phyloP scores from a whole-genome alignment of 2,329 filamentous ascomycete species.

The Aspergillus flavus region DNA sequence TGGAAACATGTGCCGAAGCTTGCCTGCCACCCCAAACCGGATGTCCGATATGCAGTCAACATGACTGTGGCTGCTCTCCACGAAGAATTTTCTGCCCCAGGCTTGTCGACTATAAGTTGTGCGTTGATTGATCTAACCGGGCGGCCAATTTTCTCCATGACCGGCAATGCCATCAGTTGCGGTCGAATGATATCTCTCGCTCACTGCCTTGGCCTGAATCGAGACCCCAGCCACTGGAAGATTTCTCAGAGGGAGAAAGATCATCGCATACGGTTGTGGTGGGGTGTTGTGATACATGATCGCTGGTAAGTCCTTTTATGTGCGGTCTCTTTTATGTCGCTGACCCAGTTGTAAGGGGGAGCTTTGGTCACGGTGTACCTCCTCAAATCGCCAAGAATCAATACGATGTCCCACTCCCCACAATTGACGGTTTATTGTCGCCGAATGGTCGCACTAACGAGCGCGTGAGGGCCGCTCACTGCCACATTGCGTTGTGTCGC shows the following conservation, averaged over 20 bases:
- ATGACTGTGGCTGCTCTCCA: constrained; percentile 62
- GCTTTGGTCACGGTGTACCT: constrained; percentile 59
- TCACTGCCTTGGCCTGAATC: constrained; percentile 59
- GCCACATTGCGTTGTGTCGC: constrained; percentile 56
- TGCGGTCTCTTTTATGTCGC: not conserved
- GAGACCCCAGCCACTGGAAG: constrained; percentile 58
- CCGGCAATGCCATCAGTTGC: constrained; percentile 59
- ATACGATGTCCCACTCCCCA: constrained; percentile 59
- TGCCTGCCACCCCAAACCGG: constrained; percentile 53
- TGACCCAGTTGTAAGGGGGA: constrained; percentile 46
- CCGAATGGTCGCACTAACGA: constrained; percentile 42
- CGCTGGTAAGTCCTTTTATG: constrained; percentile 45
- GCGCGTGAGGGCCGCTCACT: constrained; percentile 50
- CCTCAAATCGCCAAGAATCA: constrained; percentile 56
- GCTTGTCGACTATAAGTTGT: constrained; percentile 60
- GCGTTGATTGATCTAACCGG: constrained; percentile 63
- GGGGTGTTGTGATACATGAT: constrained; percentile 60
- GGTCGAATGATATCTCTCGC: constrained; percentile 57
- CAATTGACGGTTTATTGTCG: constrained; percentile 44
- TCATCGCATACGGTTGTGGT: constrained; percentile 57
- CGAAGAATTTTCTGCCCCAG: constrained; percentile 61
- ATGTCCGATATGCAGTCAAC: constrained; percentile 65
- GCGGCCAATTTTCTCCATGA: constrained; percentile 61
- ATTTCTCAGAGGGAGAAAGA: constrained; percentile 54
- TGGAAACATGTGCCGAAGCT: constrained; percentile 56